A percentile compares a stretch with the other conserved stretches of the same genome.
phyloP scores from a whole-genome alignment of 805 yeast species.

The Monosporozyma siamensis region DNA sequence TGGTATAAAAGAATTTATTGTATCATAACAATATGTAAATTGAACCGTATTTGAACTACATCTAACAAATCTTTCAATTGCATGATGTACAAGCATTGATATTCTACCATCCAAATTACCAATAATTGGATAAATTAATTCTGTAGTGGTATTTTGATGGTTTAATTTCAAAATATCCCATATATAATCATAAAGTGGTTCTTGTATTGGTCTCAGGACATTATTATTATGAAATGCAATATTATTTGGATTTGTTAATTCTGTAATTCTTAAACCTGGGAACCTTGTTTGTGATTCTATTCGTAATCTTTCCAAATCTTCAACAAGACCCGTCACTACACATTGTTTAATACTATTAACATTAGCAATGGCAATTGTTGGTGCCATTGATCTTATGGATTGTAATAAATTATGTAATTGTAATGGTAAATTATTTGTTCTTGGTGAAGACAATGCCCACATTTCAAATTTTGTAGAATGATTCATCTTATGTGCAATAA shows the following conservation, averaged over 20 bases:
- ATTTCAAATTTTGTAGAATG: slow-evolving; percentile 21
- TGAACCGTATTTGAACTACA: slow-evolving; percentile 29
- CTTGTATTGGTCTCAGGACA: slow-evolving; percentile 25
- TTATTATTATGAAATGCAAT: slow-evolving; percentile 29
- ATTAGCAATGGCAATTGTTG: slow-evolving; percentile 25
- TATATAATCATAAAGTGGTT: slow-evolving; percentile 28
- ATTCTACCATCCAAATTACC: slow-evolving; percentile 26
- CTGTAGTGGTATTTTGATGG: slow-evolving; percentile 17
- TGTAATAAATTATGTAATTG: slow-evolving; percentile 16
- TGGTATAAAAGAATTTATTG: slow-evolving; percentile 12
- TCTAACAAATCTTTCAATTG: slow-evolving; percentile 27
- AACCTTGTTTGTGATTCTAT: slow-evolving; percentile 16
- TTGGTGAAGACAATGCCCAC: slow-evolving; percentile 29
- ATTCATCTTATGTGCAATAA: slow-evolving; percentile 19
- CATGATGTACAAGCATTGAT: slow-evolving; percentile 21
- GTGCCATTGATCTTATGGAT: slow-evolving; percentile 9
- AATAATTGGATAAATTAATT: slow-evolving; percentile 24
- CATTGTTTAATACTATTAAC: slow-evolving; percentile 27
- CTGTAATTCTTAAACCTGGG: slow-evolving; percentile 21
- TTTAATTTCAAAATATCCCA: slow-evolving; percentile 26
- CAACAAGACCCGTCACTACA: slow-evolving; percentile 26
- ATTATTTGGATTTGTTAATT: slow-evolving; percentile 25
- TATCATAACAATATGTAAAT: slow-evolving; percentile 27
- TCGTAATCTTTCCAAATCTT: slow-evolving; percentile 21
- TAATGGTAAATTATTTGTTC: slow-evolving; percentile 18